Conservation (phyloP, 371 early-diverging fungal genomes). For the Rhizopus microsporus region DNA sequence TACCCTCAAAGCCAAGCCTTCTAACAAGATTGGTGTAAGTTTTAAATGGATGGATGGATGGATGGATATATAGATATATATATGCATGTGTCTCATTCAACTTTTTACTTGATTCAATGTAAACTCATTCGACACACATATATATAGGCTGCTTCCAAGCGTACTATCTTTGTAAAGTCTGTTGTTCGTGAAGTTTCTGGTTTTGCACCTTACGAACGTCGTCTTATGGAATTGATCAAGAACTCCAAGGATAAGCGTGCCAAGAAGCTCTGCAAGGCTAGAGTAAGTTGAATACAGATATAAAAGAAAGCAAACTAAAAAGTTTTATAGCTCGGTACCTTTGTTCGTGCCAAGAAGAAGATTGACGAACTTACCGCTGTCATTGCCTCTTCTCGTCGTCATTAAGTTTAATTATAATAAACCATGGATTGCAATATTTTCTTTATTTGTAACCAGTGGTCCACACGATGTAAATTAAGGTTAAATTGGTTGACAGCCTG, state of each 20-base stretch:
- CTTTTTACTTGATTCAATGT: not conserved
- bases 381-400: conserved; percentile 94
- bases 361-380: conserved; percentile 93
- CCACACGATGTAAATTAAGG: conserved; percentile 15
- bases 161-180: conserved; percentile 89
- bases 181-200: conserved; percentile 97
- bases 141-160: conserved; percentile 73
- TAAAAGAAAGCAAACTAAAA: conserved; percentile 91
- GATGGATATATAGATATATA: conserved; percentile 6
- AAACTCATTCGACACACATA: not conserved
- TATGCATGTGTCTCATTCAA: not conserved
- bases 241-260: conserved; percentile 99
- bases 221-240: conserved; percentile 99
- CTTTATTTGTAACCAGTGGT: conserved; percentile 25
- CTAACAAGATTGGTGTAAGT: conserved; percentile 88
- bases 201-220: conserved; percentile 98
- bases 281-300: conserved; percentile 84
- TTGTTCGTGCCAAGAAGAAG: conserved; percentile 96
- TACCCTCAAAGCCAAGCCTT: conserved; percentile 76
- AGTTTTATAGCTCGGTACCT: conserved; percentile 91
- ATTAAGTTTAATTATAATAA: conserved; percentile 8
- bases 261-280: conserved; percentile 97
- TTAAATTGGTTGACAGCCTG: conserved; percentile 13
- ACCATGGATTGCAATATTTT: not conserved
- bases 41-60: conserved; percentile 36